Evolutionary conservation across 345 rosid species (phyloP), one percentile per base, ranked within the genome.

Genomic region (Nasturtium officinale): DNA sequence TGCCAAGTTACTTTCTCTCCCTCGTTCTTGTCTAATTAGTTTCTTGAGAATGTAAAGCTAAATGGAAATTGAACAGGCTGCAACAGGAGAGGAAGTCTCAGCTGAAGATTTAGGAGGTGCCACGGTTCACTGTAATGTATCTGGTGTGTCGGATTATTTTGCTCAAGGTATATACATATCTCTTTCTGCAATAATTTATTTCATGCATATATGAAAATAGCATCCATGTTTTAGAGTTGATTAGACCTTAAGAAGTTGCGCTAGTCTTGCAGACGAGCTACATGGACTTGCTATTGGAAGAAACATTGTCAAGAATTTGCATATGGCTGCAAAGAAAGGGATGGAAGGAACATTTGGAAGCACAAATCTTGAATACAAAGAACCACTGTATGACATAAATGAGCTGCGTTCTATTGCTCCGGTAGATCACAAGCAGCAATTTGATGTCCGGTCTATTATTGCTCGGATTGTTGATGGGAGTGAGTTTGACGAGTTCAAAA

Each of bases 91-190:
- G 84, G 95, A 86, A 76, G 88, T 94, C 61, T 86, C 97, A 52
- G 98, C 98, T 25, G 97, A 94, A 78, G 95, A 91, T 81, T 80
- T 91, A 71, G 98, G 98, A 33, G 98, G 97, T 20, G 97, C 96
- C 54, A 62, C 80, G 2, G 87, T 94, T 72, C 98, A 94, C 59
- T 94, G 97, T 86, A 89, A 86, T 82, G 88, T 89, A 0, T 91
- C 98, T 9, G 97, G 96, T 48, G 97, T 94, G 72, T 94, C 97
- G 0, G 98, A 94, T 82, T 89, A 94, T 85, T 89, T 89, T 81
- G 97, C 98, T 81, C 98, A 85, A 91, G 98, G 97, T 94, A 75
- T 32, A 62, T 65, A n/a, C n/a, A 16, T 7, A 32, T 77, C 38
- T 23, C 54, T 71, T 65, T 64, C 53, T 53, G 51, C 7, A 8